A percentile compares a stretch with the other conserved stretches of the same genome.
These are phyloP conservation scores for Xylaria intraflava DNA, from an alignment of 495 filamentous ascomycete genomes.

Conservation along the genomic window DNA sequence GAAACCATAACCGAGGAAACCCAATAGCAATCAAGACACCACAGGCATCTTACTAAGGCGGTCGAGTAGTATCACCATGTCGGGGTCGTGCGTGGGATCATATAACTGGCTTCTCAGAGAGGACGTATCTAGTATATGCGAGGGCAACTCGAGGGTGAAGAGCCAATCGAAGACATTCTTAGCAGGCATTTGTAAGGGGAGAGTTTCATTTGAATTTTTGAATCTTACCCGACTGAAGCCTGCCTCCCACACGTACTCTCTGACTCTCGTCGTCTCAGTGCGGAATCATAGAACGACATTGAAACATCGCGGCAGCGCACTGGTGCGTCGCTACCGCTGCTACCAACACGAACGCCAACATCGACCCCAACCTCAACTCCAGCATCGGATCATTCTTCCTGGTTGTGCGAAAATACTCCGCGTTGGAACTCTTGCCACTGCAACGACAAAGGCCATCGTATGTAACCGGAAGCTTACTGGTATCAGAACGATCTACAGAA, in stretches of 20 bases:
- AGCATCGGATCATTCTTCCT: neutral
- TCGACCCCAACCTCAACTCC: neutral
- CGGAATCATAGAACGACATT: neutral
- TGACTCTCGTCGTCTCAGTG: neutral
- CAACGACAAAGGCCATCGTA: no score
- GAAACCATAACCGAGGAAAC: no score
- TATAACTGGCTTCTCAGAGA: constrained; percentile 20
- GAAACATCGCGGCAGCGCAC: neutral
- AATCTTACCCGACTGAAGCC: constrained; percentile 16
- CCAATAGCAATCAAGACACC: neutral
- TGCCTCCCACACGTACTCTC: neutral
- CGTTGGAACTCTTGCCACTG: neutral
- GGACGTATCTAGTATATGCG: constrained; percentile 16
- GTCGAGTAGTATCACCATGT: constrained; percentile 27
- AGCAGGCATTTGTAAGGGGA: neutral
- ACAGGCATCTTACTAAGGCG: constrained; percentile 9
- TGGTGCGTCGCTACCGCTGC: no score
- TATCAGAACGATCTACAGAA: neutral
- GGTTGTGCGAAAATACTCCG: neutral
- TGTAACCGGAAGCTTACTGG: neutral
- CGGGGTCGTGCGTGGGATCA: constrained; percentile 20
- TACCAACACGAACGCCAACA: no score
- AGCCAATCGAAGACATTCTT: neutral
- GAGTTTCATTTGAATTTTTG: neutral
- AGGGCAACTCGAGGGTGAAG: constrained; percentile 11